Conservation (phyloP, 2,329 filamentous ascomycete genomes). For the Whalleya microplaca region DNA sequence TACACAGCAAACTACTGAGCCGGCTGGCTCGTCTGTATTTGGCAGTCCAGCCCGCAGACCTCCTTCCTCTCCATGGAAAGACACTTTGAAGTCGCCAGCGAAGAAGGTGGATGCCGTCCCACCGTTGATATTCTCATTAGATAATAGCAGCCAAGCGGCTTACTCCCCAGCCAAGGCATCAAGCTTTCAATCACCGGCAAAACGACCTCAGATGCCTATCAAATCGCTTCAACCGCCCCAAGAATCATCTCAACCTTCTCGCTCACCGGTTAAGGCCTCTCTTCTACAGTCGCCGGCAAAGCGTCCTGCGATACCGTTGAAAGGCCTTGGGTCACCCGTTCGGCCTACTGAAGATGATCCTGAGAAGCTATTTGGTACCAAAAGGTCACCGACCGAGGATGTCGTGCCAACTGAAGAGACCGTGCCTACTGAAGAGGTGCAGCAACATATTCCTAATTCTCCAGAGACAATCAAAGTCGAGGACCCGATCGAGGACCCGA, state of each 20-base stretch:
- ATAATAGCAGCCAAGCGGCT: constrained; percentile 36
- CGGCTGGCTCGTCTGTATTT: constrained; percentile 43
- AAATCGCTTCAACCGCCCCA: constrained; percentile 28
- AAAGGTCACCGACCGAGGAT: constrained; percentile 23
- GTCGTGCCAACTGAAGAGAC: constrained; percentile 17
- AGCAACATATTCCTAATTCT: constrained; percentile 5
- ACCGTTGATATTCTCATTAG: constrained; percentile 34
- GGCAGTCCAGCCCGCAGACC: constrained; percentile 61
- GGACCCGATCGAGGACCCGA: constrained; percentile 6
- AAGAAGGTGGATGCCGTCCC: constrained; percentile 53
- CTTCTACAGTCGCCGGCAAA: constrained; percentile 37
- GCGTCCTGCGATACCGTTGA: constrained; percentile 34
- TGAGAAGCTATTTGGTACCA: constrained; percentile 16
- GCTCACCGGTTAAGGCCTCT: constrained; percentile 42
- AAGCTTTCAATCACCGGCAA: constrained; percentile 57
- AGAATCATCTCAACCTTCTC: constrained; percentile 36
- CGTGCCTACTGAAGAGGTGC: constrained; percentile 7
- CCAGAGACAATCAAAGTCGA: constrained; percentile 9
- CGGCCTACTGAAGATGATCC: constrained; percentile 12
- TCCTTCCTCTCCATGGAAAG: constrained; percentile 56
- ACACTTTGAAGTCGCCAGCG: constrained; percentile 59
- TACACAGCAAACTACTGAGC: constrained; percentile 41
- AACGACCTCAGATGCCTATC: constrained; percentile 42
- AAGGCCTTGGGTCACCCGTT: constrained; percentile 24
- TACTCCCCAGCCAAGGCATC: constrained; percentile 52